Evolutionary conservation across 2,329 filamentous ascomycete species (phyloP).

Genomic region (Lecanosticta acicola): DNA sequence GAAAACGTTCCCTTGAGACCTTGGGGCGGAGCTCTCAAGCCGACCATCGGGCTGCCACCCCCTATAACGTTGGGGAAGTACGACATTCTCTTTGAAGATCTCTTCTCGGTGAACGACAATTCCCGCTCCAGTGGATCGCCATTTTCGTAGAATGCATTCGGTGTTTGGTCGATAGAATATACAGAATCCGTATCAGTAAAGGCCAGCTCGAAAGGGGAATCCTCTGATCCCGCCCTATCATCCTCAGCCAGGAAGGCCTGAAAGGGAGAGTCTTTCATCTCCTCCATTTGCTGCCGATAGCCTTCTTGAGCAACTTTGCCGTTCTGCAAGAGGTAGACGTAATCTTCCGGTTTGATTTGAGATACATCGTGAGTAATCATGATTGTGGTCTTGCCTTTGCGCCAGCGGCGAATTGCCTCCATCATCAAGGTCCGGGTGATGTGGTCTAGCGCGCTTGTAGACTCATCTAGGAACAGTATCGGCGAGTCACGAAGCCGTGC

Average conservation of each 20-base stretch:
- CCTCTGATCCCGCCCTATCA: no score
- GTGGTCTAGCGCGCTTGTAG: constrained; percentile 80
- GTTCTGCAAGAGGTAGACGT: constrained; percentile 71
- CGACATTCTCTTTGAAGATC: constrained; percentile 16
- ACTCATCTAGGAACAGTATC: constrained; percentile 80
- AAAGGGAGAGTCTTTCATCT: constrained; percentile 27
- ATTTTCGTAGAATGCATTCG: background rate
- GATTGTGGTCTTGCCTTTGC: constrained; percentile 76
- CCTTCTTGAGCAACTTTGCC: constrained; percentile 66
- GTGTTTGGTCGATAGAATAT: no score
- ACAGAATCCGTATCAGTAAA: background rate
- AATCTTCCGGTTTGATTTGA: constrained; percentile 67
- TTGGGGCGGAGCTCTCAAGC: constrained; percentile 16
- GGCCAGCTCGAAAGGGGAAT: constrained; percentile 2
- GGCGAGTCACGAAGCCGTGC: constrained; percentile 71
- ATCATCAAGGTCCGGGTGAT: constrained; percentile 63
- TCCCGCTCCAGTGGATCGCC: constrained; percentile 27
- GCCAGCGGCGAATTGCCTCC: constrained; percentile 70
- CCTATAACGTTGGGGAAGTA: constrained; percentile 26
- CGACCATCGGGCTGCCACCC: constrained; percentile 23
- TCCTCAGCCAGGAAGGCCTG: constrained; percentile 28
- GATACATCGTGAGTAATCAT: constrained; percentile 87
- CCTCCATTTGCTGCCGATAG: constrained; percentile 52
- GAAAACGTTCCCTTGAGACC: background rate
- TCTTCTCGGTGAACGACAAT: constrained; percentile 26